Percentiles rank a stretch among this genome's conserved stretches.
Evolutionary conservation across 2,329 filamentous ascomycete genomes (phyloP).

Genomic region (Colletotrichum melonis): DNA sequence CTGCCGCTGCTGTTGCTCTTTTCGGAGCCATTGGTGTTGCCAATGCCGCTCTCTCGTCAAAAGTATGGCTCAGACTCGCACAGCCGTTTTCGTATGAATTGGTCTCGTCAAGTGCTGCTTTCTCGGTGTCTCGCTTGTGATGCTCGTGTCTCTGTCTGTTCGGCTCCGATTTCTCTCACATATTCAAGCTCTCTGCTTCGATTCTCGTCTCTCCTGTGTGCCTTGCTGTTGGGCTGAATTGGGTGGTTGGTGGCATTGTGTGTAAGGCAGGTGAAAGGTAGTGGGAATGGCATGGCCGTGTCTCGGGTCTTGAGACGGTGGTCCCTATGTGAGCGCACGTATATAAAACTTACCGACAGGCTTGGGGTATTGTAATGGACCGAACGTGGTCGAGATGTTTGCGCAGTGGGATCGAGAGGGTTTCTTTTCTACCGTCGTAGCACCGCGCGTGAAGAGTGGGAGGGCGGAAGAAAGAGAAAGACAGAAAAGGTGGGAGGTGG

Average conservation of each 20-base stretch:
- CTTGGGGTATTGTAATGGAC: conserved; percentile 18
- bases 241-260: background rate
- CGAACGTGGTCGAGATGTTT: conserved; percentile 17
- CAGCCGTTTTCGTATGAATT: conserved; percentile 26
- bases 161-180: background rate
- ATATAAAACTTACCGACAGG: conserved; percentile 28
- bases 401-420: conserved; percentile 36
- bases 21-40: background rate
- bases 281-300: conserved; percentile 2
- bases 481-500: conserved; percentile 21
- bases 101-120: background rate
- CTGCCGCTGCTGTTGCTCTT: background rate
- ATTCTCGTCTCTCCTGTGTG: background rate
- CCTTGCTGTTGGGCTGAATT: background rate
- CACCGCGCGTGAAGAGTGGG: conserved; percentile 33
- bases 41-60: background rate
- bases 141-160: background rate
- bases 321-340: conserved; percentile 8
- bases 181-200: background rate
- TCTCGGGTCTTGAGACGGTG: conserved; percentile 8
- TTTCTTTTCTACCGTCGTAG: conserved; percentile 35
- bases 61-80: background rate
- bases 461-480: conserved; percentile 30
- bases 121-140: background rate
- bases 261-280: background rate